phyloP scores from a whole-genome alignment of 208 protist genomes.

The Trypanosoma caninum region DNA sequence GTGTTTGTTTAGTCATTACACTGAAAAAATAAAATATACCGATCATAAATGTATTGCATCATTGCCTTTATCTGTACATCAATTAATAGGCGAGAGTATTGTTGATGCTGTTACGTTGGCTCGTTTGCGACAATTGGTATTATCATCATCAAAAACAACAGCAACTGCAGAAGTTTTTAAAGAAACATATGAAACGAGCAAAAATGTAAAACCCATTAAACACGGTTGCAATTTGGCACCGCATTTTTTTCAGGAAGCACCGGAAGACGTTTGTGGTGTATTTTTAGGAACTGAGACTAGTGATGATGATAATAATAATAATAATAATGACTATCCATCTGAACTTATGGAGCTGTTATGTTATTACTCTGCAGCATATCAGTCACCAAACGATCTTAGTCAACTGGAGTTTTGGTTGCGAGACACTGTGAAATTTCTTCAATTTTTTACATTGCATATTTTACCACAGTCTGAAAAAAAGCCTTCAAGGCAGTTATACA shows the following conservation, averaged over 20 bases:
- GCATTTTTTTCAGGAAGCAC: not conserved
- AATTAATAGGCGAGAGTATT: constrained; percentile 9
- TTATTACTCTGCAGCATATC: constrained; percentile 8
- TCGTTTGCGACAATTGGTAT: constrained; percentile 12
- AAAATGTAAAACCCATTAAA: not conserved
- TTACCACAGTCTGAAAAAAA: not conserved
- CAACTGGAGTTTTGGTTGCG: constrained; percentile 12
- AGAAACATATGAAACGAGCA: not conserved
- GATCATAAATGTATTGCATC: not conserved
- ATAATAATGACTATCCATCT: not conserved
- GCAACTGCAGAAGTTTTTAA: not conserved
- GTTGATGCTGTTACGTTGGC: constrained; percentile 9
- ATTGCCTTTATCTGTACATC: not conserved
- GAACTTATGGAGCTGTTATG: constrained; percentile 7
- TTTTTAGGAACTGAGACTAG: not conserved
- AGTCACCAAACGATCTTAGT: not conserved
- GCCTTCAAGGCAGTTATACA: not conserved
- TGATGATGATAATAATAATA: too few species aligned
- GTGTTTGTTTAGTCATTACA: not conserved
- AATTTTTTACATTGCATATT: constrained; percentile 3
- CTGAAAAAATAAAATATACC: not conserved
- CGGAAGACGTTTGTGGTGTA: constrained; percentile 5
- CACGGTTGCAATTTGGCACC: not conserved
- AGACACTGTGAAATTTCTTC: constrained; percentile 3
- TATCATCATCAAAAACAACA: not conserved